These are phyloP conservation scores for Lunasporangiospora selenospora DNA, from an alignment of 192 early-diverging fungal species.

Conservation along the genomic window DNA sequence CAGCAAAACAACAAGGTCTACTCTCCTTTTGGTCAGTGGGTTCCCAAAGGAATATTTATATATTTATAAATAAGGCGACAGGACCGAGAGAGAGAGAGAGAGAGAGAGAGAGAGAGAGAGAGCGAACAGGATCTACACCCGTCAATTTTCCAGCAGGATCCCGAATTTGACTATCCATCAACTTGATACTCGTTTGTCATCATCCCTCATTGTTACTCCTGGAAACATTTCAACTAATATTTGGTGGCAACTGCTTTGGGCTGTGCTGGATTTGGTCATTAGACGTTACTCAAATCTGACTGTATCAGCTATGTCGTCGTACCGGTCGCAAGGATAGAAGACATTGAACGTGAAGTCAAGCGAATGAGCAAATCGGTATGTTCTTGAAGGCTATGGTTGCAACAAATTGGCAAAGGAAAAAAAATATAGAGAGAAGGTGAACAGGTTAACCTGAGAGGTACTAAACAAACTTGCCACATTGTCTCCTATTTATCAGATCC, in stretches of 20 bases:
- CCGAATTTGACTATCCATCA: not conserved
- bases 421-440: not conserved
- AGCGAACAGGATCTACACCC: not conserved
- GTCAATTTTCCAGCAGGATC: not conserved
- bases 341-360: conserved; percentile 64
- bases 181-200: not conserved
- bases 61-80: too few relatives aligned
- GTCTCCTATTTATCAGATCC: conserved; percentile 54
- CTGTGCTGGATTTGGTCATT: not conserved
- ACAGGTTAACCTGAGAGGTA: not conserved
- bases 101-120: not conserved
- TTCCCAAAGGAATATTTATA: not conserved
- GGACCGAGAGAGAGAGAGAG: too few relatives aligned
- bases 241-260: not conserved
- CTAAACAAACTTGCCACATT: not conserved
- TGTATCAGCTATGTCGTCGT: conserved; percentile 82
- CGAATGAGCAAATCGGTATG: conserved; percentile 60
- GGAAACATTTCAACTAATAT: not conserved
- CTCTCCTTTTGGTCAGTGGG: not conserved
- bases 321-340: conserved; percentile 67
- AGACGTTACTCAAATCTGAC: conserved; percentile 82
- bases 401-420: not conserved
- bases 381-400: conserved; percentile 54
- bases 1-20: conserved; percentile 6
- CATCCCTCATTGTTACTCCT: too few relatives aligned